These are phyloP conservation scores for Ustanciosporium gigantosporum DNA, from an alignment of 1,284 basidiomycete species.

Conservation along the genomic window DNA sequence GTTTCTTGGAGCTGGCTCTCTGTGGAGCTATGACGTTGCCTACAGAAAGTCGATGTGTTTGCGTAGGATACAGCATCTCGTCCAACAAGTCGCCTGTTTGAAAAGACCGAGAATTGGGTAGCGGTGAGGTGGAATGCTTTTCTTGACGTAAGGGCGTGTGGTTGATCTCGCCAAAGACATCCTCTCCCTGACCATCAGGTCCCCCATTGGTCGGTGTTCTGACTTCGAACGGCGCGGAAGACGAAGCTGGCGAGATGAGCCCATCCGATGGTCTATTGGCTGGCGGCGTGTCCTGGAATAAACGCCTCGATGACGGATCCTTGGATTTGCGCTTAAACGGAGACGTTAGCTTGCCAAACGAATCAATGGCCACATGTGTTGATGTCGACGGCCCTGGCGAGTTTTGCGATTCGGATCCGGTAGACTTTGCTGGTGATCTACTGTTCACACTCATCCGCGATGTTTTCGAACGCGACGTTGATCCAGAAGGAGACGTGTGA, in stretches of 20 bases:
- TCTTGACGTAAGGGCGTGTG: constrained; percentile 29
- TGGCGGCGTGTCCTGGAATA: constrained; percentile 22
- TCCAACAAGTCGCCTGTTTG: constrained; percentile 34
- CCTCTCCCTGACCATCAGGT: constrained; percentile 5
- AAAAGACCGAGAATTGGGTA: constrained; percentile 27
- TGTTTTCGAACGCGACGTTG: too few species aligned
- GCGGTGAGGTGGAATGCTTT: constrained; percentile 29
- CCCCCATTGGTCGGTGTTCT: constrained; percentile 9
- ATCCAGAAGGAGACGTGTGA: too few species aligned
- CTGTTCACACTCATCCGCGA: too few species aligned
- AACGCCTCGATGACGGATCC: constrained; percentile 16
- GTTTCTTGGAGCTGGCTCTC: constrained; percentile 22
- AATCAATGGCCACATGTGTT: constrained; percentile 29
- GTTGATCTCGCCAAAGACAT: constrained; percentile 34
- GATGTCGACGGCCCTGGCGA: too few species aligned
- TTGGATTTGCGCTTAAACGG: constrained; percentile 2
- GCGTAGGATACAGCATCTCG: constrained; percentile 14
- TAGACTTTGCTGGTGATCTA: too few species aligned
- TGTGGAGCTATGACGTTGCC: constrained; percentile 38
- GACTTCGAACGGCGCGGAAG: constrained; percentile 1
- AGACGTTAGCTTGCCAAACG: not conserved
- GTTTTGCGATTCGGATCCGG: too few species aligned
- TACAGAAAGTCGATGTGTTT: constrained; percentile 15
- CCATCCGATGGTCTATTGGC: not conserved
- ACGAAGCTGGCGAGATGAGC: constrained; percentile 9